Evolutionary conservation across 257 asterid species (phyloP), one percentile per base, ranked within the genome.

Genomic region (Solanum okadae): DNA sequence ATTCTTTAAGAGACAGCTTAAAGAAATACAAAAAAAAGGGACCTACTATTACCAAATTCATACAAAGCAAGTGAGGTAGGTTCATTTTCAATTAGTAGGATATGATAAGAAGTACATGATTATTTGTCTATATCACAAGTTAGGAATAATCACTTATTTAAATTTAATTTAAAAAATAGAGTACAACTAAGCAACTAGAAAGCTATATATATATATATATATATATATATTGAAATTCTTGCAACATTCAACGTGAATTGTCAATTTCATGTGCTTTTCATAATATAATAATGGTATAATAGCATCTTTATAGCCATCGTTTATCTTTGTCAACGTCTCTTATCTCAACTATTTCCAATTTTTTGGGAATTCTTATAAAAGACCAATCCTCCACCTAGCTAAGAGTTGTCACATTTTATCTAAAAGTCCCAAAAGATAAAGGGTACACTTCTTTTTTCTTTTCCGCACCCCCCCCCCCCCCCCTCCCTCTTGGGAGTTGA

Each of bases 371-470:
- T 29, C 68, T 46, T 46, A 52, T 52, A 46, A 25, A 37, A 10
- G 40, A 44, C 16, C 16, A 81, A 81, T 46, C 68, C 29, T 44
- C 86, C 86, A 81, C 86, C 86, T 81, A 27, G 35, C 86, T 81
- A 44, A 49, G 68, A 81, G 86, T 49, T 81, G 38, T 44, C 86
- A 46, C 42, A 29, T 22, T 44, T 81, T 81, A 46, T 9, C 42
- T 29, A 10, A 44, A 44, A 18, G 16, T 23, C 20, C 52, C 13
- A 75, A 37, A 75, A 76, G 83, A 76, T 76, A 38, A 76, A 37
- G 10, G 22, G 22, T 37, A 23, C 20, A 22, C 56, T 5, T 37
- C 20, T 23, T 37, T 38, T 75, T 75, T 15, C 38, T 35, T 35
- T 35, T 35, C 44, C 2, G n/a, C n/a, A n/a, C n/a, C 11, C 11